Evolutionary conservation across 306 rosid species (phyloP).

Genomic region (Abrus pulchellus): DNA sequence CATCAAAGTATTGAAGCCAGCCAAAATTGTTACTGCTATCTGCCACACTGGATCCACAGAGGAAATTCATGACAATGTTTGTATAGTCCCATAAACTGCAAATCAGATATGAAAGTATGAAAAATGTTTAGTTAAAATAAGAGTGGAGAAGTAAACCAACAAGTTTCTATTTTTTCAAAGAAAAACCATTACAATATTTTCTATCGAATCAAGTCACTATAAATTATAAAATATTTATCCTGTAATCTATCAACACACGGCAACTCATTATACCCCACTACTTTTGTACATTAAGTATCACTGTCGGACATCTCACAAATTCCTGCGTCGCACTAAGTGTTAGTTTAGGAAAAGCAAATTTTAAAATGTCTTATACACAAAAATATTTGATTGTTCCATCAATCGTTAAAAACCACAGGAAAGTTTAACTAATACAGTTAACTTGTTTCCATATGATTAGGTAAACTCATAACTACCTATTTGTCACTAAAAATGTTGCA

Average conservation of each 20-base stretch:
- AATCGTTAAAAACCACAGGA: conserved; percentile 31
- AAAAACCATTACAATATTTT: conserved; percentile 5
- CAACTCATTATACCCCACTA: conserved; percentile 3
- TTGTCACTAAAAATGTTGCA: conserved; percentile 93
- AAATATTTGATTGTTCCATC: conserved; percentile 35
- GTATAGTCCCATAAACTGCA: conserved; percentile 99
- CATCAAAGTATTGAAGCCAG: conserved; percentile 94
- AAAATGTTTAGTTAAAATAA: conserved; percentile 15
- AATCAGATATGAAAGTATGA: conserved; percentile 23
- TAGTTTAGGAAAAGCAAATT: neutral
- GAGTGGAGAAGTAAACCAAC: conserved; percentile 18
- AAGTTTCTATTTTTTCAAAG: neutral
- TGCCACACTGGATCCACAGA: conserved; percentile 62
- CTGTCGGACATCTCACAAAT: neutral
- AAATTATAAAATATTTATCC: conserved; percentile 14
- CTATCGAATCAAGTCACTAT: conserved; percentile 16
- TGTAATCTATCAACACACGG: neutral
- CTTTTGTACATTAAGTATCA: neutral
- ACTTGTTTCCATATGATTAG: conserved; percentile 13
- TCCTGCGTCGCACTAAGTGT: neutral
- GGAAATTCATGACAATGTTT: conserved; percentile 92
- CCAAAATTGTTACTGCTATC: conserved; percentile 66
- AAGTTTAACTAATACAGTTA: neutral
- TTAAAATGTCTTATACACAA: neutral
- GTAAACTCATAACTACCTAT: conserved; percentile 68